phyloP scores from a whole-genome alignment of 2,329 filamentous ascomycete species.

The Fusarium cicatricum region DNA sequence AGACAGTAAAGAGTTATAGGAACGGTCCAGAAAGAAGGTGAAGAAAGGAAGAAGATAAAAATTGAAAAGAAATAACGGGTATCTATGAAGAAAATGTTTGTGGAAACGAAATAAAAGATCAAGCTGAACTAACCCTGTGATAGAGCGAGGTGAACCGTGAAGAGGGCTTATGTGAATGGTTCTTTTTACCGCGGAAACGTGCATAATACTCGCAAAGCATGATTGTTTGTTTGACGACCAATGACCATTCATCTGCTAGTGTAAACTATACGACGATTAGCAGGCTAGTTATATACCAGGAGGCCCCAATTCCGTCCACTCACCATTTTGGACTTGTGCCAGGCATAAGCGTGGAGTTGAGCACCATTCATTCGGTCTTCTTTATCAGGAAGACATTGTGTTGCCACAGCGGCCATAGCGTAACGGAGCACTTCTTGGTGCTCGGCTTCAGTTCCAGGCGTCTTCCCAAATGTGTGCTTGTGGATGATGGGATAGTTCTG shows the following conservation, averaged over 20 bases:
- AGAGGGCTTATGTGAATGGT: slow-evolving; percentile 57
- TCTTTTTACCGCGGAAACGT: slow-evolving; percentile 61
- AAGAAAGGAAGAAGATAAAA: slow-evolving; percentile 24
- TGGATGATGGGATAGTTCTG: slow-evolving; percentile 61
- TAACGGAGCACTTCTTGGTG: slow-evolving; percentile 56
- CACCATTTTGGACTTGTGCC: slow-evolving; percentile 59
- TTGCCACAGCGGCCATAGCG: slow-evolving; percentile 66
- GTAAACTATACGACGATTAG: slow-evolving; percentile 49
- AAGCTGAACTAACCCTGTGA: slow-evolving; percentile 59
- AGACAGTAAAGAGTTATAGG: slow-evolving; percentile 42
- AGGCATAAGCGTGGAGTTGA: slow-evolving; percentile 60
- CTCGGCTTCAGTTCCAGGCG: slow-evolving; percentile 43
- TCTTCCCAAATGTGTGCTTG: slow-evolving; percentile 53
- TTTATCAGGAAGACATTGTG: slow-evolving; percentile 57
- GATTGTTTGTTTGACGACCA: slow-evolving; percentile 62
- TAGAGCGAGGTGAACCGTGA: slow-evolving; percentile 59
- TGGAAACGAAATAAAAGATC: slow-evolving; percentile 25
- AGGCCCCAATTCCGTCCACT: slow-evolving; percentile 42
- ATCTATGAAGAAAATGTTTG: slow-evolving; percentile 2
- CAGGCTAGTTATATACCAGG: slow-evolving; percentile 13
- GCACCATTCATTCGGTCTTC: slow-evolving; percentile 60
- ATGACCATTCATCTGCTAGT: slow-evolving; percentile 52
- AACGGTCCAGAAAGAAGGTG: slow-evolving; percentile 44
- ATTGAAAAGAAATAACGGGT: slow-evolving; percentile 1
- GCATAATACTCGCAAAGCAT: slow-evolving; percentile 64